Evolutionary conservation across 73 alveolate genomes (phyloP).

Genomic region (Tetrahymena thermophila): DNA sequence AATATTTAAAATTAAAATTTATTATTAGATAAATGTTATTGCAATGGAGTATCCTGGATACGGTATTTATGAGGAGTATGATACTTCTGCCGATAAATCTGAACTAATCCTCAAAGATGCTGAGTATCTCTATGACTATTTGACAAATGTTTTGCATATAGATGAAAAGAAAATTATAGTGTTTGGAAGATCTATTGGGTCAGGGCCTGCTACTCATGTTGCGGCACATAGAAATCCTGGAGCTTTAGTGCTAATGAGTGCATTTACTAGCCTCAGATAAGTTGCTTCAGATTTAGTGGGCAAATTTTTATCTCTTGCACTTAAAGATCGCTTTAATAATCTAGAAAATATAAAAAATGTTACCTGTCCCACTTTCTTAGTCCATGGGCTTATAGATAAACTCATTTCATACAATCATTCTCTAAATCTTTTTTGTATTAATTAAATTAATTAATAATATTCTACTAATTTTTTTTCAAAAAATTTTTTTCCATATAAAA

Average conservation of each 20-base stretch:
- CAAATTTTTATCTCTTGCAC: conserved; percentile 8
- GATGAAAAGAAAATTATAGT: conserved; percentile 65
- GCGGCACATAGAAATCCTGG: conserved; percentile 26
- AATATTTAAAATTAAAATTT: neutral
- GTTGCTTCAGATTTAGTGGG: conserved; percentile 39
- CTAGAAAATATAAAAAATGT: conserved; percentile 51
- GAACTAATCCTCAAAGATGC: conserved; percentile 64
- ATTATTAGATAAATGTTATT: neutral
- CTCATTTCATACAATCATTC: conserved; percentile 66
- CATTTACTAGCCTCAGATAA: conserved; percentile 11
- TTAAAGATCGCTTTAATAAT: conserved; percentile 50
- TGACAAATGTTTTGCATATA: conserved; percentile 51
- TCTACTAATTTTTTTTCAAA: neutral
- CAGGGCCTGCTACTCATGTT: conserved; percentile 44
- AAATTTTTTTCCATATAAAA: neutral
- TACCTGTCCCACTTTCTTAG: conserved; percentile 17
- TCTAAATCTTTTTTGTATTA: neutral
- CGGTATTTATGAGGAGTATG: conserved; percentile 60
- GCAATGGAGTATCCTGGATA: conserved; percentile 85
- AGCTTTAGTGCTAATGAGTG: conserved; percentile 18
- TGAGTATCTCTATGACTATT: conserved; percentile 52
- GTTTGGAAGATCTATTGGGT: conserved; percentile 86
- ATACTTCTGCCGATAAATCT: conserved; percentile 20
- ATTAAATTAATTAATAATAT: neutral
- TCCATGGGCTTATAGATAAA: conserved; percentile 56